Evolutionary conservation across 2,329 filamentous ascomycete genomes (phyloP).

Genomic region (Metarhizium brunneum): DNA sequence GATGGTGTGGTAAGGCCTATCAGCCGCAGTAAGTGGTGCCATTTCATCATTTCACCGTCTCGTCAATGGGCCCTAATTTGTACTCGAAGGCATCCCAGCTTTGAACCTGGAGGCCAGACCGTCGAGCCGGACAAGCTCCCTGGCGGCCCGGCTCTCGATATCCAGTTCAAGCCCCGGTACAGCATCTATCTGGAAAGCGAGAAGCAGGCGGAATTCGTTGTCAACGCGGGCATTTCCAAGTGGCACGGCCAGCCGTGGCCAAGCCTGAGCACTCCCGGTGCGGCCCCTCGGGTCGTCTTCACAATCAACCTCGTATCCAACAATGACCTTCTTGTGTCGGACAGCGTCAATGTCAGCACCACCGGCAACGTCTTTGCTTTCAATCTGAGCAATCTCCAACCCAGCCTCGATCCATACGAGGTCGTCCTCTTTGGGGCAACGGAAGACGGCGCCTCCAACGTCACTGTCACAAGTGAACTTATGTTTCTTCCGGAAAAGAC

Average conservation of each 20-base stretch:
- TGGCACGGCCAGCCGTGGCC: constrained; percentile 30
- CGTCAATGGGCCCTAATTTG: neutral
- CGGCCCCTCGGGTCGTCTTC: constrained; percentile 22
- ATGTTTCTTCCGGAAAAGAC: constrained; percentile 33
- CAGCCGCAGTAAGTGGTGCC: constrained; percentile 23
- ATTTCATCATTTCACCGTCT: too few species aligned
- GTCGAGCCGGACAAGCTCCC: constrained; percentile 22
- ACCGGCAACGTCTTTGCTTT: constrained; percentile 28
- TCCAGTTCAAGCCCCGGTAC: constrained; percentile 36
- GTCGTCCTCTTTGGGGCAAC: constrained; percentile 28
- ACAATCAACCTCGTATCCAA: constrained; percentile 24
- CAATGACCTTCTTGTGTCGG: constrained; percentile 22
- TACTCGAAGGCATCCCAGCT: constrained; percentile 24
- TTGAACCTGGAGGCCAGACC: constrained; percentile 35
- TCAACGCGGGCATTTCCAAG: constrained; percentile 31
- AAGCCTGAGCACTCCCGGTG: constrained; percentile 12
- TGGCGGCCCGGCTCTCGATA: constrained; percentile 25
- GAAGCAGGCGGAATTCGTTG: constrained; percentile 29
- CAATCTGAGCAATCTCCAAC: constrained; percentile 23
- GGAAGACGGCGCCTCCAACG: constrained; percentile 19
- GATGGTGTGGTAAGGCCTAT: constrained; percentile 40
- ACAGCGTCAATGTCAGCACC: constrained; percentile 23
- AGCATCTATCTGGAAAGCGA: constrained; percentile 37
- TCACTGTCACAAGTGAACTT: constrained; percentile 27
- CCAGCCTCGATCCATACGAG: constrained; percentile 27